phyloP scores from a whole-genome alignment of 495 filamentous ascomycete species.

The Podospora pseudocomata region DNA sequence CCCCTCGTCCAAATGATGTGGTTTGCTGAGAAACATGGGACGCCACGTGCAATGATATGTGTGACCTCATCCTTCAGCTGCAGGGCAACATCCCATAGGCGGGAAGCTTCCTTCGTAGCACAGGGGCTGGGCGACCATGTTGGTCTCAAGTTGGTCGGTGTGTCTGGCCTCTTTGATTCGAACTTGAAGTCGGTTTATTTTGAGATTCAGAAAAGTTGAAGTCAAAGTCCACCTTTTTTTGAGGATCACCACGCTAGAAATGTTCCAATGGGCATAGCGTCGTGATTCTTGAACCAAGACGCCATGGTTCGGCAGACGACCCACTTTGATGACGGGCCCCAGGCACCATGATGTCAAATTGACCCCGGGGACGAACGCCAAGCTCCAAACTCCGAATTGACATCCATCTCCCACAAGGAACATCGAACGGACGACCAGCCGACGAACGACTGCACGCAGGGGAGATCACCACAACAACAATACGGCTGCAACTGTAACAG shows the following conservation, averaged over 20 bases:
- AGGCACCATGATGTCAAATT: conserved; percentile 12
- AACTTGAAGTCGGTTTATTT: background rate
- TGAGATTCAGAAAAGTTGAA: background rate
- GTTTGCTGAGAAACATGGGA: background rate
- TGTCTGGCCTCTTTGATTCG: background rate
- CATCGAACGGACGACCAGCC: background rate
- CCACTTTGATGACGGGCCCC: background rate
- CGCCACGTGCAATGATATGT: background rate
- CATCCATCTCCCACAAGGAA: background rate
- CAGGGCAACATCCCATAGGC: background rate
- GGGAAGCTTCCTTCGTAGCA: too few species aligned
- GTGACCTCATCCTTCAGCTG: background rate
- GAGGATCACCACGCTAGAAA: background rate
- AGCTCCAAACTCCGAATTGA: conserved; percentile 3
- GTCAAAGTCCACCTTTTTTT: background rate
- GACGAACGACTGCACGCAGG: conserved; percentile 3
- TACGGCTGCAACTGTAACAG: background rate
- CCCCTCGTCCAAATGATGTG: background rate
- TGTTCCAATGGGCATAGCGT: background rate
- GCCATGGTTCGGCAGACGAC: background rate
- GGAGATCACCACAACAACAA: background rate
- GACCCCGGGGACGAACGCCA: background rate
- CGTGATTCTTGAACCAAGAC: background rate
- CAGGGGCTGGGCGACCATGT: background rate
- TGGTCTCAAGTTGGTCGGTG: background rate